phyloP scores from a whole-genome alignment of 2,329 filamentous ascomycete species.

The Stemphylium lycopersici region DNA sequence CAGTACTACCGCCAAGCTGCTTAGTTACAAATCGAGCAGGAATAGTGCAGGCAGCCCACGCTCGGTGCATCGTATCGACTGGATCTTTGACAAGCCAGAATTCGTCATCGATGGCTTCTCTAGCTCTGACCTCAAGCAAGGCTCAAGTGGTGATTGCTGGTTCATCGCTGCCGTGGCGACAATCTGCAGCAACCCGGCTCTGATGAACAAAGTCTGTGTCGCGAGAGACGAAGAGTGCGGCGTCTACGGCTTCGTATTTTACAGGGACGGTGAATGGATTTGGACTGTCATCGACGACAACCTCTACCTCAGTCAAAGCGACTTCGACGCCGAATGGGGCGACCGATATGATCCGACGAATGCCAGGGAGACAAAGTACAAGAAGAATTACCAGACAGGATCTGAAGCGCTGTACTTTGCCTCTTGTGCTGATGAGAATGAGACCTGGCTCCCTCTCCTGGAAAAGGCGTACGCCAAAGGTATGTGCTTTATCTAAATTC shows the following conservation, averaged over 20 bases:
- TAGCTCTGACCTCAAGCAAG: constrained; percentile 79
- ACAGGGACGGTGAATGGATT: constrained; percentile 72
- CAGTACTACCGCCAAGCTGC: constrained; percentile 67
- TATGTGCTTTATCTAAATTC: background rate
- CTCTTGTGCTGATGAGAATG: constrained; percentile 74
- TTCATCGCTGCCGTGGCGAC: constrained; percentile 80
- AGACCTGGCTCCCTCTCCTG: constrained; percentile 80
- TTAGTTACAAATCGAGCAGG: constrained; percentile 38
- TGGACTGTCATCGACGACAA: constrained; percentile 92
- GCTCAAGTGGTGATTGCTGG: constrained; percentile 82
- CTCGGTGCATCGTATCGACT: constrained; percentile 55
- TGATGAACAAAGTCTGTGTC: constrained; percentile 77
- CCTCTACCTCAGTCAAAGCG: constrained; percentile 76
- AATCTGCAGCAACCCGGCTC: constrained; percentile 70
- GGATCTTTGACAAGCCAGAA: constrained; percentile 76
- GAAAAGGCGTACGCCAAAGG: constrained; percentile 82
- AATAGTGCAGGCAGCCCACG: constrained; percentile 19
- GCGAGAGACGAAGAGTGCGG: constrained; percentile 73
- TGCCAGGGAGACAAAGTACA: constrained; percentile 66
- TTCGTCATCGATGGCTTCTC: constrained; percentile 80
- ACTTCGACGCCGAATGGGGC: constrained; percentile 74
- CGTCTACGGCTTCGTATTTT: constrained; percentile 86
- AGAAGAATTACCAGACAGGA: constrained; percentile 72
- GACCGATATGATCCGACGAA: constrained; percentile 68
- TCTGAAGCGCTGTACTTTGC: constrained; percentile 80